Evolutionary conservation across 305 asterid genomes (phyloP).

Genomic region (Fraxinus platypoda): DNA sequence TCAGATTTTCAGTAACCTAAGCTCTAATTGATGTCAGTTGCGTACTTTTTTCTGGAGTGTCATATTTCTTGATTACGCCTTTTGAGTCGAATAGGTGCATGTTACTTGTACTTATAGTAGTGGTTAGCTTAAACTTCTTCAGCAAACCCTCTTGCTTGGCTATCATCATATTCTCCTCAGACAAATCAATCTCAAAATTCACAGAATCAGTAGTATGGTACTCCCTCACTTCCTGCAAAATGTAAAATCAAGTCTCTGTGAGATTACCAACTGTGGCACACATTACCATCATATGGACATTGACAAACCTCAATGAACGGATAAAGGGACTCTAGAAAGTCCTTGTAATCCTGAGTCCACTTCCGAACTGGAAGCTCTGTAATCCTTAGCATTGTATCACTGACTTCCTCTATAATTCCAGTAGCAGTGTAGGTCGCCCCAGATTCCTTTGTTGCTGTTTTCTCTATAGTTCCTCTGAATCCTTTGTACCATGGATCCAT

Average conservation of each 20-base stretch:
- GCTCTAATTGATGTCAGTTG: background rate
- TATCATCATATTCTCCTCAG: slow-evolving; percentile 51
- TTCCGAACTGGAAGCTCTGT: slow-evolving; percentile 84
- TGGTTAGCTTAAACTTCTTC: slow-evolving; percentile 73
- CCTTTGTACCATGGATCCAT: slow-evolving; percentile 98
- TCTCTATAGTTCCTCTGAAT: slow-evolving; percentile 73
- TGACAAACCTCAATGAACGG: slow-evolving; percentile 68
- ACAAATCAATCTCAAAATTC: slow-evolving; percentile 52
- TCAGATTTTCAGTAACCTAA: background rate
- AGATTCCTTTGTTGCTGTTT: slow-evolving; percentile 60
- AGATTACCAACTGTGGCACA: slow-evolving; percentile 3
- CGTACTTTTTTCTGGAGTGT: slow-evolving; percentile 92
- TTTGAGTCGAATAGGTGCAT: slow-evolving; percentile 88
- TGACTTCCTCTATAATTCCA: slow-evolving; percentile 74
- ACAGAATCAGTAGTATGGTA: slow-evolving; percentile 67
- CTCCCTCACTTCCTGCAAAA: slow-evolving; percentile 57
- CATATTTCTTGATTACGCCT: slow-evolving; percentile 84
- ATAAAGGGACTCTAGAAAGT: slow-evolving; percentile 74
- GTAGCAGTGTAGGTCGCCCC: slow-evolving; percentile 60
- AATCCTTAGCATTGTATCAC: slow-evolving; percentile 61
- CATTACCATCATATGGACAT: background rate
- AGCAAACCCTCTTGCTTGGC: slow-evolving; percentile 70
- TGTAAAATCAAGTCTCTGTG: background rate
- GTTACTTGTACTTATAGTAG: slow-evolving; percentile 70
- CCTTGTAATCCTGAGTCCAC: slow-evolving; percentile 96